Evolutionary conservation across 345 rosid species (phyloP), one percentile per base, ranked within the genome.

Genomic region (Citrus hindsii): DNA sequence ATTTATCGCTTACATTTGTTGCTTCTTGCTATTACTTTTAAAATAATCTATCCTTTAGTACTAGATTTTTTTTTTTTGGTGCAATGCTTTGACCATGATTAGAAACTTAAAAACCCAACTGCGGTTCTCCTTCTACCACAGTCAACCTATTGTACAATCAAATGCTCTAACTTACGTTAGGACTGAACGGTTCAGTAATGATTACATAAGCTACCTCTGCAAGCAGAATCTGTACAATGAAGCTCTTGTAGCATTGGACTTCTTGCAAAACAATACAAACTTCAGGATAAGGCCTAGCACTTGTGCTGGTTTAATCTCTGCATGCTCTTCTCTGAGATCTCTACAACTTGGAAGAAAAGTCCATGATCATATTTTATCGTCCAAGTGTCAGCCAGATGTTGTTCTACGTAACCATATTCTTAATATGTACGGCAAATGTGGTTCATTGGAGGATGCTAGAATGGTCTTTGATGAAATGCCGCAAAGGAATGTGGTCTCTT

Each of bases 231-330:
- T 63, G 8, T 86, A 80, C 86, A 74, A 22, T 80, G 91, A 90
- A 83, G 90, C 93, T 28, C 64, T 90, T 30, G 85, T 84, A 81
- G 88, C 88, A 7, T 90, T 88, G 73, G 84, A 85, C 22, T 78
- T 74, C 71, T 22, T 86, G 40, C 80, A 70, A 61, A 84, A 65
- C 76, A 79, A 70, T 42, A 75, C 89, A 28, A 73, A 33, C 53
- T 80, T 78, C 76, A 61, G 51, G 63, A 78, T 90, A 69, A 77
- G 74, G 28, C 73, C 81, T 33, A 77, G 81, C 30, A 82, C 89
- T 5, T 90, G 27, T 25, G 27, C 27, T 1, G 1, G 27, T 25
- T 25, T 25, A 1, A 25, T 25, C 27, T 25, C 27, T 25, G 27
- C 27, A 1, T 25, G 27, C 27, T 25, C 1, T 25, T 25, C 27